Conservation (phyloP, 148 eudicot genomes). For the Persicaria maculosa region DNA sequence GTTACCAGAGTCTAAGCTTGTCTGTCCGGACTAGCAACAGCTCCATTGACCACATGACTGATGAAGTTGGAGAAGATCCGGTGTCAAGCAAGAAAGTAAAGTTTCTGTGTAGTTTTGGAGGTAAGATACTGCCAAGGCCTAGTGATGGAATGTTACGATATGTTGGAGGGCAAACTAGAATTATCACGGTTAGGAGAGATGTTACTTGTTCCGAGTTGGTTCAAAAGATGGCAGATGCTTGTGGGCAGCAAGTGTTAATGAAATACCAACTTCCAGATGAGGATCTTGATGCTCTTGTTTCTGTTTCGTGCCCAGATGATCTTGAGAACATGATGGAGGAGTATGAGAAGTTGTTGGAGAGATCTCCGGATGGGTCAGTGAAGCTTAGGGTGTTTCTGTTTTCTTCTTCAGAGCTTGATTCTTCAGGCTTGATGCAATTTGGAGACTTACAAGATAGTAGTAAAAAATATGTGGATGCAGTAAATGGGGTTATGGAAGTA, state of each 20-base stretch:
- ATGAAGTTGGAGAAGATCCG: conserved; percentile 60
- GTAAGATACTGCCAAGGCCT: conserved; percentile 83
- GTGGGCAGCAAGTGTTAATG: conserved; percentile 48
- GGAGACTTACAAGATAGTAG: conserved; percentile 59
- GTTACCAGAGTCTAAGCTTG: conserved; percentile 7
- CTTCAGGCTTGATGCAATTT: conserved; percentile 39
- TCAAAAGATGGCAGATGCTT: conserved; percentile 60
- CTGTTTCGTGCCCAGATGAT: conserved; percentile 80
- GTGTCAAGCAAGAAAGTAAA: conserved; percentile 67
- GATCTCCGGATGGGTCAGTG: conserved; percentile 69
- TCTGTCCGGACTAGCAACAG: conserved; percentile 26
- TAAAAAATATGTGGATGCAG: conserved; percentile 77
- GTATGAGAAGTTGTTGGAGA: conserved; percentile 63
- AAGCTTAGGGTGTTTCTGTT: conserved; percentile 83
- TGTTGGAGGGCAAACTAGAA: conserved; percentile 92
- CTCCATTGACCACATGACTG: conserved; percentile 48
- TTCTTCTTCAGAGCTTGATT: conserved; percentile 55
- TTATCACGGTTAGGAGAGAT: conserved; percentile 62
- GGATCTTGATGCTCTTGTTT: conserved; percentile 91
- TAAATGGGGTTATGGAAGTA: conserved; percentile 61
- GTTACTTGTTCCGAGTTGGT: conserved; percentile 46
- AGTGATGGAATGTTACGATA: conserved; percentile 82
- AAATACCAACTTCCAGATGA: conserved; percentile 94
- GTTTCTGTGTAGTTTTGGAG: conserved; percentile 88
- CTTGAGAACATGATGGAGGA: conserved; percentile 98